Percentiles rank a stretch among this genome's conserved stretches.
phyloP scores from a whole-genome alignment of 306 rosid genomes.

The Vigna nakashimae region DNA sequence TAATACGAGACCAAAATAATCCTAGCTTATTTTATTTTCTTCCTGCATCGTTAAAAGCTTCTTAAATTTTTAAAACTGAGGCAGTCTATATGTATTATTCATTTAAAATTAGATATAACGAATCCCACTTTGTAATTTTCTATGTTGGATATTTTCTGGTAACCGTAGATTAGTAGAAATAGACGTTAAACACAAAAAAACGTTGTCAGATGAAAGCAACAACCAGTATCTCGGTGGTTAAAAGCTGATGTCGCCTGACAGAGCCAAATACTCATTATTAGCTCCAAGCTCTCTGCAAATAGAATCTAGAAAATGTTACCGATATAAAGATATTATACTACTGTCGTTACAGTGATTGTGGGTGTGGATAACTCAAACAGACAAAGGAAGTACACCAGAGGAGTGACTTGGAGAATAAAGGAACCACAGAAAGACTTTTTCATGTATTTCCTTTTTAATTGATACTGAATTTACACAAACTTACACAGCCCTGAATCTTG shows the following conservation, averaged over 20 bases:
- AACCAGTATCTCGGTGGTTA: background rate
- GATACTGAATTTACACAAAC: slow-evolving; percentile 36
- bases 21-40: background rate
- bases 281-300: background rate
- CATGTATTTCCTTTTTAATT: slow-evolving; percentile 3
- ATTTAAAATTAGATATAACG: background rate
- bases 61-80: background rate
- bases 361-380: background rate
- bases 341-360: background rate
- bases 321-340: background rate
- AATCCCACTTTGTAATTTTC: background rate
- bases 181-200: background rate
- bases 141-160: background rate
- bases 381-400: slow-evolving; percentile 4
- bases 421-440: background rate
- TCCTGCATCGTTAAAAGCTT: background rate
- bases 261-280: background rate
- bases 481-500: slow-evolving; percentile 28
- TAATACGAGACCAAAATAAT: background rate
- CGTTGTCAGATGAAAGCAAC: background rate
- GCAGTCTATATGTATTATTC: background rate
- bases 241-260: background rate
- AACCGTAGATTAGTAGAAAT: background rate
- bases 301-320: background rate
- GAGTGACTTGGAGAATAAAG: background rate